A percentile compares a stretch with the other conserved stretches of the same genome.
phyloP scores from a whole-genome alignment of 2,329 filamentous ascomycete genomes.

The Microdochium bolleyi region DNA sequence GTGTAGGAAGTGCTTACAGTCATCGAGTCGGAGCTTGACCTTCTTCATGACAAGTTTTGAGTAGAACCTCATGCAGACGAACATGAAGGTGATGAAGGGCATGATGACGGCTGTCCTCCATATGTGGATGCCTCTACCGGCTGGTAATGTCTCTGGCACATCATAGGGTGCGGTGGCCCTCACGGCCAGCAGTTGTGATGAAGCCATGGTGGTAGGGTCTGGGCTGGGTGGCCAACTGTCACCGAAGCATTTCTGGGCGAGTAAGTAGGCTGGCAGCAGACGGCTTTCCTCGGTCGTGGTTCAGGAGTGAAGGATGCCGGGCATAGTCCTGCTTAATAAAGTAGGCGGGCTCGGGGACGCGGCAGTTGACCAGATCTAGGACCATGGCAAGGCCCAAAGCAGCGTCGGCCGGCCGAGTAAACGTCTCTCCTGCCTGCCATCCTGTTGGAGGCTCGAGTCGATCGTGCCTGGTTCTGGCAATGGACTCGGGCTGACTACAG shows the following conservation, averaged over 20 bases:
- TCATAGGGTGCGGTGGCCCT: neutral
- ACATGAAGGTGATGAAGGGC: slow-evolving; percentile 17
- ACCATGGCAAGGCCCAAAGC: no score
- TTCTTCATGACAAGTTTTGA: slow-evolving; percentile 12
- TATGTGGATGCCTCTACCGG: slow-evolving; percentile 18
- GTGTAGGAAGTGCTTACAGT: slow-evolving; percentile 12
- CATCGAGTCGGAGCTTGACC: slow-evolving; percentile 12
- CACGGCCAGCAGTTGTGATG: neutral
- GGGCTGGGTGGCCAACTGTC: neutral
- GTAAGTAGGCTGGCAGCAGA: neutral
- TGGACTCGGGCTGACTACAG: neutral
- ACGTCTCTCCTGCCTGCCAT: no score
- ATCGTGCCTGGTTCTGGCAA: neutral
- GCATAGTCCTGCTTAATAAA: neutral
- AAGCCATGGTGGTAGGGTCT: neutral
- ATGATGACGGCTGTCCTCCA: slow-evolving; percentile 16
- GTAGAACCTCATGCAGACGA: slow-evolving; percentile 17
- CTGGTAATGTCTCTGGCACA: slow-evolving; percentile 8
- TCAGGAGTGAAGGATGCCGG: no score
- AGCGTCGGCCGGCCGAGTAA: neutral
- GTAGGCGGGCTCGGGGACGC: neutral
- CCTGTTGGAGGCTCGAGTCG: neutral
- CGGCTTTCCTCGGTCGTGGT: no score
- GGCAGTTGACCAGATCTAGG: neutral
- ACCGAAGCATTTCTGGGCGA: neutral